Percentiles rank a stretch among this genome's conserved stretches.
Conservation (phyloP, 1,284 basidiomycete species). For the Ceratobasidium sp. region DNA sequence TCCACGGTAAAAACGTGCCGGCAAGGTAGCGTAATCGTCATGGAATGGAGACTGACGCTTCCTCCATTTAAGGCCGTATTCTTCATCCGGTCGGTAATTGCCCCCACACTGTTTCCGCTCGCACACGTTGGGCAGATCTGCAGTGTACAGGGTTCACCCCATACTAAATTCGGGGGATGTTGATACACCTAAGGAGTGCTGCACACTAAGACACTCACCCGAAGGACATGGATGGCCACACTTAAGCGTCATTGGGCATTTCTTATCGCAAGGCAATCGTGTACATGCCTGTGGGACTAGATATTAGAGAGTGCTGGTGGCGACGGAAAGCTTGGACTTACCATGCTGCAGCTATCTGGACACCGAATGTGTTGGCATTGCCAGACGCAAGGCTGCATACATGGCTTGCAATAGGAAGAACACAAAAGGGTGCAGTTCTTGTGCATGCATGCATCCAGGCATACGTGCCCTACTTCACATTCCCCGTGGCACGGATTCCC, state of each 20-base stretch:
- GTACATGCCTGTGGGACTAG: conserved; percentile 61
- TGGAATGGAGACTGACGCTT: conserved; percentile 50
- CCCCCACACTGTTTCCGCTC: conserved; percentile 49
- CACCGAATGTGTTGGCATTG: conserved; percentile 62
- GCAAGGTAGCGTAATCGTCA: conserved; percentile 68
- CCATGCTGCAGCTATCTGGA: conserved; percentile 70
- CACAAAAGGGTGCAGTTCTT: conserved; percentile 58
- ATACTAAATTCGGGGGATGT: conserved; percentile 56
- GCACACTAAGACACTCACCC: conserved; percentile 52
- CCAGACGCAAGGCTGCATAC: conserved; percentile 68
- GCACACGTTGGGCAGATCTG: conserved; percentile 66
- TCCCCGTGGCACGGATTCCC: conserved; percentile 60
- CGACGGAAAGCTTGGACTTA: conserved; percentile 53
- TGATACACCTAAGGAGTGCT: not conserved
- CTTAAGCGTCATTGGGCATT: conserved; percentile 56
- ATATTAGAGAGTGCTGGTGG: too few species aligned
- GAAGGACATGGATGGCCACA: conserved; percentile 76
- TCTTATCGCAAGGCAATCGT: conserved; percentile 67
- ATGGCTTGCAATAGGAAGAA: conserved; percentile 65
- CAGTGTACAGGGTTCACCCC: conserved; percentile 66
- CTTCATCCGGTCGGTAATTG: conserved; percentile 66
- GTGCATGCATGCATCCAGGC: conserved; percentile 59
- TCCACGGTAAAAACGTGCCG: conserved; percentile 73
- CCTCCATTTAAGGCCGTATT: conserved; percentile 59
- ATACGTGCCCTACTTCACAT: conserved; percentile 60